A percentile compares a stretch with the other conserved stretches of the same genome.
Evolutionary conservation across 768 basidiomycete species (phyloP).

Genomic region (Leccinellum luteum): DNA sequence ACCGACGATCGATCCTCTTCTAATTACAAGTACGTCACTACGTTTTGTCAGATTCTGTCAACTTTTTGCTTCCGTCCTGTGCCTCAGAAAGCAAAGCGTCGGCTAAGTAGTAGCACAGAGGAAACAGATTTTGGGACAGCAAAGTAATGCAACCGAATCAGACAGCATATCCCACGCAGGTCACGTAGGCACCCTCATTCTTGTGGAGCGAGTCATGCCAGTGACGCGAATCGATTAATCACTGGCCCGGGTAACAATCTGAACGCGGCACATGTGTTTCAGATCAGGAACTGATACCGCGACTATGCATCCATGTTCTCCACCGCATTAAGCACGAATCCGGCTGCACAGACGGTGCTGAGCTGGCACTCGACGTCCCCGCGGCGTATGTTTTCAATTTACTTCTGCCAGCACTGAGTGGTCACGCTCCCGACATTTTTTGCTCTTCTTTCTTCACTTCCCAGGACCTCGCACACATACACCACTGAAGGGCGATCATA

Average conservation of each 20-base stretch:
- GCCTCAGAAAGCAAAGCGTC: not conserved
- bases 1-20: too few relatives aligned
- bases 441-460: not conserved
- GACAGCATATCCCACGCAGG: not conserved
- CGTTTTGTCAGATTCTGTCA: not conserved
- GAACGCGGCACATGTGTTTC: not conserved
- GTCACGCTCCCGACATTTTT: not conserved
- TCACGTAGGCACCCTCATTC: not conserved
- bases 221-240: not conserved
- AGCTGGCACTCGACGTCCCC: conserved; percentile 1
- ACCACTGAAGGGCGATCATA: not conserved
- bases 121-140: not conserved
- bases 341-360: not conserved
- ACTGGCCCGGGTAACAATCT: too few relatives aligned
- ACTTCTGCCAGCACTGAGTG: not conserved
- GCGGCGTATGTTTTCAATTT: not conserved
- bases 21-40: not conserved
- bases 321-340: not conserved
- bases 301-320: not conserved
- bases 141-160: not conserved
- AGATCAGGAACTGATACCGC: not conserved
- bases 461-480: not conserved
- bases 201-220: not conserved
- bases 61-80: not conserved
- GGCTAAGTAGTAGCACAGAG: too few relatives aligned